Conservation (phyloP, 768 basidiomycete genomes). For the Exidia glandulosa region DNA sequence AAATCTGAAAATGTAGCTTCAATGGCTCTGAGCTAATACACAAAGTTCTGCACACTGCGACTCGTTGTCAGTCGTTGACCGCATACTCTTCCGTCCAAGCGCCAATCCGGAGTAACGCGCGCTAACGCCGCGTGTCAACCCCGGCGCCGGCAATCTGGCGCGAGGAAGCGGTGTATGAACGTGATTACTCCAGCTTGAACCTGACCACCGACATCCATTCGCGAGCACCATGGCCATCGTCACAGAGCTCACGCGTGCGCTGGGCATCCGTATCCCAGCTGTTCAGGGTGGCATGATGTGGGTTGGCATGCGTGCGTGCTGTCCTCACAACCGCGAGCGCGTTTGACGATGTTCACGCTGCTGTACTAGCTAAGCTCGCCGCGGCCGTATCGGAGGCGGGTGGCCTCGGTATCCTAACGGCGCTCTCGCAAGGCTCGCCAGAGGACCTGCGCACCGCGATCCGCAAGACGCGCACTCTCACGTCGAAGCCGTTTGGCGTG, state of each 20-base stretch:
- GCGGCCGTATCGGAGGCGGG: conserved; percentile 78
- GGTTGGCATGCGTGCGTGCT: conserved; percentile 26
- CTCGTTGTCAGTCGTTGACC: too few species aligned
- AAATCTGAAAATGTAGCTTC: too few species aligned
- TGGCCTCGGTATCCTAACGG: conserved; percentile 78
- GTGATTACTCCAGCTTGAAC: too few species aligned
- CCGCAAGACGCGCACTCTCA: conserved; percentile 57
- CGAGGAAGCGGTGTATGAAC: too few species aligned
- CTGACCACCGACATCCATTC: not conserved
- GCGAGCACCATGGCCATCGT: conserved; percentile 7
- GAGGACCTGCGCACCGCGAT: conserved; percentile 74
- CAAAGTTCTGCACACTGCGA: too few species aligned
- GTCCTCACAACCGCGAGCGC: not conserved
- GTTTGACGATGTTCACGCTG: conserved; percentile 48
- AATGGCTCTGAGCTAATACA: too few species aligned
- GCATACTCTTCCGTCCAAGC: too few species aligned
- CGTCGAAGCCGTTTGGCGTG: conserved; percentile 70
- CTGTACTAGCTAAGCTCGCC: conserved; percentile 57
- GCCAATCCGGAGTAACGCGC: too few species aligned
- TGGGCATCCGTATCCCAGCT: conserved; percentile 36
- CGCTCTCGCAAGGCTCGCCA: conserved; percentile 78
- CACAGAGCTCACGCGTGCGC: conserved; percentile 14
- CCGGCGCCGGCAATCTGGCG: too few species aligned
- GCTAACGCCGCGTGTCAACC: too few species aligned
- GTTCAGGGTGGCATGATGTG: conserved; percentile 91